phyloP scores from a whole-genome alignment of 2,329 filamentous ascomycete species.

The Chrysosporium keratinophilum region DNA sequence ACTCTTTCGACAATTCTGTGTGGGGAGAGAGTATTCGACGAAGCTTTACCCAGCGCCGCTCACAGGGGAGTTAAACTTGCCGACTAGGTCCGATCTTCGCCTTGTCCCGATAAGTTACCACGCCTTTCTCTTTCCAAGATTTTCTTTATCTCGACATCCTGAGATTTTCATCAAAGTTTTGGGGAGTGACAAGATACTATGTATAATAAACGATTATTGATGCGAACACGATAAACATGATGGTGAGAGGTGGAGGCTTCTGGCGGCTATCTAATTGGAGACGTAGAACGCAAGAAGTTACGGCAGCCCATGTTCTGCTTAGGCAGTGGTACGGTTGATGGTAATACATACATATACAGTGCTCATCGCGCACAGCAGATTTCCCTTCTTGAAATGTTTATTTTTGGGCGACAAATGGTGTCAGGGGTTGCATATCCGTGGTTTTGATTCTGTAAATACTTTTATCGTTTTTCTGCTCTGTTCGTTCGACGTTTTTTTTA shows the following conservation, averaged over 20 bases:
- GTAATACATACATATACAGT: too few species aligned
- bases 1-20: conserved; percentile 76
- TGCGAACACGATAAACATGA: conserved; percentile 14
- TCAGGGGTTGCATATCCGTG: too few species aligned
- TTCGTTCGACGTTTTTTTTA: too few species aligned
- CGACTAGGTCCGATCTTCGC: not conserved
- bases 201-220: conserved; percentile 13
- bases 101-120: not conserved
- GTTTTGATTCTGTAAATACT: too few species aligned
- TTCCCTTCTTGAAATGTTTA: too few species aligned
- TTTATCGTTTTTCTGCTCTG: too few species aligned
- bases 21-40: conserved; percentile 90
- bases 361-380: too few species aligned
- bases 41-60: conserved; percentile 62
- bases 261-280: not conserved
- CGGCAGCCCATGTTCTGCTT: not conserved
- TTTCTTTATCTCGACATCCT: too few species aligned
- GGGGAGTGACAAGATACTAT: conserved; percentile 6
- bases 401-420: too few species aligned
- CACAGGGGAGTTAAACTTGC: conserved; percentile 17
- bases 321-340: too few species aligned
- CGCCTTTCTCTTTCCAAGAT: too few species aligned
- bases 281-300: not conserved
- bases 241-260: not conserved
- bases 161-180: not conserved